Percentiles rank a stretch among this genome's conserved stretches.
Conservation (phyloP, 345 rosid genomes). For the Zanthoxylum bungeanum region DNA sequence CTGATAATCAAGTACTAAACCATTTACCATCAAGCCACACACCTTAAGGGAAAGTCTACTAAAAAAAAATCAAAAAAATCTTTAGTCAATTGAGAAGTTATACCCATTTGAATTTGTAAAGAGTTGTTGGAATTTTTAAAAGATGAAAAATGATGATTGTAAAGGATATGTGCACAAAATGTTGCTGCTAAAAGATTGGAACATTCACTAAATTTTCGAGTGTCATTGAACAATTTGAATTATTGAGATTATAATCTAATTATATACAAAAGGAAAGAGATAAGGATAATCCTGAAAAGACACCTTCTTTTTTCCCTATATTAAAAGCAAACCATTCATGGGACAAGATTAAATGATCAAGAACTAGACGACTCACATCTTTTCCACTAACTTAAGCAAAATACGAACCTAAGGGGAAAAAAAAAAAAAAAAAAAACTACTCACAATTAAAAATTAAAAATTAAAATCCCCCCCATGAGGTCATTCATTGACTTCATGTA, state of each 20-base stretch:
- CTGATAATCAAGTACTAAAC: no score
- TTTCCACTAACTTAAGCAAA: conserved; percentile 27
- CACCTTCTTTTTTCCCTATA: conserved; percentile 1
- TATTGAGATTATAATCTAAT: background rate
- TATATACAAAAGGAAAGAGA: background rate
- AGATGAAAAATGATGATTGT: no score
- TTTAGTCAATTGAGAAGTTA: no score
- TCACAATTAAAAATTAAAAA: background rate
- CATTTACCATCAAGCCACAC: no score
- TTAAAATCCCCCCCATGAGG: background rate
- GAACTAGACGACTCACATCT: no score
- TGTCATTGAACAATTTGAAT: background rate
- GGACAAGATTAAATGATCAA: conserved; percentile 8
- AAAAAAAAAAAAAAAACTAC: conserved; percentile 23
- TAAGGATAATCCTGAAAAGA: background rate
- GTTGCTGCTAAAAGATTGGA: no score
- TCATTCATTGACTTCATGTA: conserved; percentile 21
- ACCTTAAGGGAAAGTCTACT: no score
- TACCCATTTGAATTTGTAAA: no score
- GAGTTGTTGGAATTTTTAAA: no score
- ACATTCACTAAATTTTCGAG: background rate
- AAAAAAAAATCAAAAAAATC: no score
- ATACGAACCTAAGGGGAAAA: conserved; percentile 27
- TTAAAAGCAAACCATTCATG: conserved; percentile 32
- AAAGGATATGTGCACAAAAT: no score